A percentile compares a stretch with the other conserved stretches of the same genome.
phyloP scores from a whole-genome alignment of 164 flowering plant species.

The Kalanchoe fedtschenkoi region DNA sequence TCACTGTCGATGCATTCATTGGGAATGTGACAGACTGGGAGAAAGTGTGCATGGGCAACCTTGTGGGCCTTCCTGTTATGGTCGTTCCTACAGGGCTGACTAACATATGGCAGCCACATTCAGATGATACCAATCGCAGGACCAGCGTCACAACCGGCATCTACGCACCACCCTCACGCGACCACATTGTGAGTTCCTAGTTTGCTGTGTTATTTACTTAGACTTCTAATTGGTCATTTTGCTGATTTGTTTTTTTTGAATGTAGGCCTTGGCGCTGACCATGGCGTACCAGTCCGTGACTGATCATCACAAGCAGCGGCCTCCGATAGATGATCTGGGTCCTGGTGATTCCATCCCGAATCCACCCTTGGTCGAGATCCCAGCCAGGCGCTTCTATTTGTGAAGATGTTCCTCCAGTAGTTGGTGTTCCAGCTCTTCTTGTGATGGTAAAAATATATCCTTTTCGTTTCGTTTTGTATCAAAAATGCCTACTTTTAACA shows the following conservation, averaged over 20 bases:
- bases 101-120: conserved; percentile 36
- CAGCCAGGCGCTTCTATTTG: conserved; percentile 15
- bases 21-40: conserved; percentile 95
- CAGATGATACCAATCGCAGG: conserved; percentile 36
- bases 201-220: background rate
- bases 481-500: no score
- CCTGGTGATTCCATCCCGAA: conserved; percentile 37
- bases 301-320: conserved; percentile 75
- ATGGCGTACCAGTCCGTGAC: conserved; percentile 85
- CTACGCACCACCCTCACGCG: conserved; percentile 72
- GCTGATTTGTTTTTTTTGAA: background rate
- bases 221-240: background rate
- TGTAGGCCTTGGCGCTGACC: conserved; percentile 82
- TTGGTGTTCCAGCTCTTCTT: no score
- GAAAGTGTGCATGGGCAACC: conserved; percentile 81
- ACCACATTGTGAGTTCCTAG: conserved; percentile 57
- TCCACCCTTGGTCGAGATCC: conserved; percentile 16
- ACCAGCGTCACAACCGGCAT: conserved; percentile 70
- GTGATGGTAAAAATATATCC: no score
- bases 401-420: no score
- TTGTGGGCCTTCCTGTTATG: conserved; percentile 75
- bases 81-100: conserved; percentile 73
- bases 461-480: no score
- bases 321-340: conserved; percentile 66
- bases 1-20: conserved; percentile 76